Evolutionary conservation across 768 basidiomycete genomes (phyloP).

Genomic region (Mycena olivaceomarginata): DNA sequence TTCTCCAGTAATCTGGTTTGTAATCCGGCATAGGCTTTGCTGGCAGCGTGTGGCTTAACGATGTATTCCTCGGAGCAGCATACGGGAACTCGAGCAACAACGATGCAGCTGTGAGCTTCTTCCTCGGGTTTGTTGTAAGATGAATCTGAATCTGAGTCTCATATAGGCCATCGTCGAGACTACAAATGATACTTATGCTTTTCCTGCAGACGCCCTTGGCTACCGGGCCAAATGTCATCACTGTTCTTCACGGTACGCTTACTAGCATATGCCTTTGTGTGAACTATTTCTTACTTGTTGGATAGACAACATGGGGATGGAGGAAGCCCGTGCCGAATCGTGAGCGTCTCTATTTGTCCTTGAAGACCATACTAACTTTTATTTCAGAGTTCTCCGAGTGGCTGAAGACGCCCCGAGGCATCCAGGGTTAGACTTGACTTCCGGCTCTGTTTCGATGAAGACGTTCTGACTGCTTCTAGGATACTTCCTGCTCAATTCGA

Average conservation of each 20-base stretch:
- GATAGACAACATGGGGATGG: conserved; percentile 74
- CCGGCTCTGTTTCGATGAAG: conserved; percentile 57
- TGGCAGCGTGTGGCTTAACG: conserved; percentile 76
- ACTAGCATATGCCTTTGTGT: neutral
- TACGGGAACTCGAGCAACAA: conserved; percentile 62
- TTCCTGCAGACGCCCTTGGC: conserved; percentile 67
- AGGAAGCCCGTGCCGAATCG: conserved; percentile 61
- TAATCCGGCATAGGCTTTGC: conserved; percentile 68
- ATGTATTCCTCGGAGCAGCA: conserved; percentile 69
- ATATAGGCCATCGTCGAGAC: conserved; percentile 59
- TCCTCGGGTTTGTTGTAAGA: neutral
- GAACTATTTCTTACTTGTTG: neutral
- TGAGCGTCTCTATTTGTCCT: conserved; percentile 3
- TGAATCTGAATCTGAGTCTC: conserved; percentile 14
- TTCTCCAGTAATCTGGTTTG: neutral
- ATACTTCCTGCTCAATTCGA: conserved; percentile 33
- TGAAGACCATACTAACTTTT: neutral
- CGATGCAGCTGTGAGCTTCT: conserved; percentile 51
- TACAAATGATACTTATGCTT: conserved; percentile 68
- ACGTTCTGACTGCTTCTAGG: conserved; percentile 26
- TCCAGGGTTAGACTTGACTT: conserved; percentile 65
- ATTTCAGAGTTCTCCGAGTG: conserved; percentile 28
- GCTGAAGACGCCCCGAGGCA: conserved; percentile 74
- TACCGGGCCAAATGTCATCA: conserved; percentile 73
- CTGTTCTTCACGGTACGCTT: conserved; percentile 66